Conservation (phyloP, 2,329 filamentous ascomycete genomes). For the Drechslerella coelobrocha region DNA sequence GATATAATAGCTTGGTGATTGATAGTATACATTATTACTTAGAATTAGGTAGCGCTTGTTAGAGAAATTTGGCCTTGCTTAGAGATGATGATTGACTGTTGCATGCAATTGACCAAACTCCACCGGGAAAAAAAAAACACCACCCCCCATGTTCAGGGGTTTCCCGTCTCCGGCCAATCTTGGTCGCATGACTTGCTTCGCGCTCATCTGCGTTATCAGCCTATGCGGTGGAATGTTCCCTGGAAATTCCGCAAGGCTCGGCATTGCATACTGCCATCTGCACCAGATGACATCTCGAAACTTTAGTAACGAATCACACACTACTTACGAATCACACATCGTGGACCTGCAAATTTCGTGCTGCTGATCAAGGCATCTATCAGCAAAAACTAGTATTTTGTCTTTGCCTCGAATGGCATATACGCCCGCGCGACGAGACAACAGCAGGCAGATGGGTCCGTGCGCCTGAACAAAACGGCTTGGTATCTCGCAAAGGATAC, state of each 20-base stretch:
- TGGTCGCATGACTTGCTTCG: conserved; percentile 51
- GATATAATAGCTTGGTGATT: conserved; percentile 47
- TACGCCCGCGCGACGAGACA: conserved; percentile 28
- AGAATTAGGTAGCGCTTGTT: too few relatives aligned
- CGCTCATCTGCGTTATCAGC: conserved; percentile 44
- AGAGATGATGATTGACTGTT: conserved; percentile 44
- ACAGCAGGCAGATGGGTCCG: conserved; percentile 21
- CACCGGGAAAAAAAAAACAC: conserved; percentile 47
- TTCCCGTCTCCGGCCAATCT: conserved; percentile 46
- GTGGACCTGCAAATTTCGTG: conserved; percentile 11
- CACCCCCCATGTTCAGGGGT: conserved; percentile 50
- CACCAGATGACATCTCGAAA: background rate
- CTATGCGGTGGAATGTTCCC: conserved; percentile 49
- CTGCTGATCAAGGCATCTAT: conserved; percentile 24
- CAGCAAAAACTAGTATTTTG: conserved; percentile 15
- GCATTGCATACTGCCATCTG: conserved; percentile 6
- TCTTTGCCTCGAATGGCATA: conserved; percentile 16
- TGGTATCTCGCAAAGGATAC: conserved; percentile 5
- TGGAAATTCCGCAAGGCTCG: conserved; percentile 49
- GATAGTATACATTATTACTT: background rate
- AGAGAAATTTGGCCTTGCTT: conserved; percentile 48
- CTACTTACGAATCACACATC: background rate
- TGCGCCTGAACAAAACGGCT: conserved; percentile 41
- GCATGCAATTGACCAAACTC: conserved; percentile 37
- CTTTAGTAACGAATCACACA: background rate